Conservation (phyloP, 176 grass and related monocot genomes). For the Melocanna baccifera region DNA sequence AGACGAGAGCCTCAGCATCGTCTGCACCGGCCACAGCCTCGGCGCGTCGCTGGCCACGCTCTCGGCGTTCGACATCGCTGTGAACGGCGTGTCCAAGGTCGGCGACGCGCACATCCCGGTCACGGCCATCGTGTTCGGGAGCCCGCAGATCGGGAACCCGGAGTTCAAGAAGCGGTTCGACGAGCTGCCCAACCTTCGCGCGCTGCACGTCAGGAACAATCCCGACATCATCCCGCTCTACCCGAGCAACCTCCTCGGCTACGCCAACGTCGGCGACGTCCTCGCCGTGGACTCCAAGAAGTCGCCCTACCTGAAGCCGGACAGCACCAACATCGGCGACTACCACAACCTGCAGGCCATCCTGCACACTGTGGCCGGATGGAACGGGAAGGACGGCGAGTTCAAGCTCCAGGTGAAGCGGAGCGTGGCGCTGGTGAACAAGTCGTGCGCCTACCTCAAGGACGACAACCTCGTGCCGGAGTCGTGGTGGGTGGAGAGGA, state of each 20-base stretch:
- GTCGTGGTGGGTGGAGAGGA: constrained; percentile 88
- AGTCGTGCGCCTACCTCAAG: constrained; percentile 73
- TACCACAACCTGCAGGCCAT: constrained; percentile 95
- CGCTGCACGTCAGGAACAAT: constrained; percentile 71
- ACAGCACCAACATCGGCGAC: constrained; percentile 52
- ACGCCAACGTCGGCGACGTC: constrained; percentile 40
- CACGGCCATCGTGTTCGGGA: constrained; percentile 72
- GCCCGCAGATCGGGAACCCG: constrained; percentile 80
- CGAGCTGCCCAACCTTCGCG: constrained; percentile 50
- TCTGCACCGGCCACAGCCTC: constrained; percentile 82
- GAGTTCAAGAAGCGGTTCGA: constrained; percentile 69
- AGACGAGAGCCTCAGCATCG: constrained; percentile 60
- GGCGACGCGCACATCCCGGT: constrained; percentile 49
- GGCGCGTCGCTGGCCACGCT: constrained; percentile 74
- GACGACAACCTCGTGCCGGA: constrained; percentile 71
- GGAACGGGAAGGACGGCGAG: constrained; percentile 56
- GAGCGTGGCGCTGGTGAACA: constrained; percentile 83
- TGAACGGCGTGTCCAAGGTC: constrained; percentile 49
- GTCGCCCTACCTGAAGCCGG: constrained; percentile 66
- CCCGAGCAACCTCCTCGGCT: constrained; percentile 63
- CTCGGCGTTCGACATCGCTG: constrained; percentile 75
- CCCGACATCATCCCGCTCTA: constrained; percentile 73
- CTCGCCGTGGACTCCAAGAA: constrained; percentile 58
- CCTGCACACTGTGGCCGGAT: constrained; percentile 69
- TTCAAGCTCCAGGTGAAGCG: constrained; percentile 75